Base-by-base conservation (phyloP, 2,329 filamentous ascomycete species). In the Cordyceps tenuipes region DNA sequence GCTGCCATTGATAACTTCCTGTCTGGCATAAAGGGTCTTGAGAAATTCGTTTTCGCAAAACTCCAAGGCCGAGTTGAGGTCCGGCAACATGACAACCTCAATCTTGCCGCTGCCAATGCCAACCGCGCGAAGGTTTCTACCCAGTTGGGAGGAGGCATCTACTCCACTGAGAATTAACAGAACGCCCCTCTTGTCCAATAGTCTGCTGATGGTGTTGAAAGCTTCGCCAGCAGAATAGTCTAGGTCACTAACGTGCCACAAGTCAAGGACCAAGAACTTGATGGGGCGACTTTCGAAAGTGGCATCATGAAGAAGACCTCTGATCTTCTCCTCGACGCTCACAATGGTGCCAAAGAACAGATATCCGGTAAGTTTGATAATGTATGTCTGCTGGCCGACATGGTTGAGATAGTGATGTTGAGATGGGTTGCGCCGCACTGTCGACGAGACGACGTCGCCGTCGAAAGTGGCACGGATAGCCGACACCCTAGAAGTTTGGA, bases 311-410 rank as follows among this genome's bases (percentile, higher is more conserved):
- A 97, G 86, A 36, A 97, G 76, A 4, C 81, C 84, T 23, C 92
- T 84, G 63, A 97, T 92, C 64, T 88, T 88, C 63, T 90, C 89
- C 72, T 99, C 94, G 0, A 99, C 93, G 52, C 90, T 91, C 57
- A 97, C 93, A 64, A 99, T 96, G 3, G 92, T 97, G 17, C 94
- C 94, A 66, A 99, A 99, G 78, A 99, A 99, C n/a, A 99, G 82
- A 69, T 93, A 97, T 0, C 94, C 93, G 0, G 89, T 88, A 17
- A 99, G 81, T 72, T 97, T 97, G 68, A 96, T 88, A 54, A 97
- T 86, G 61, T 90, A 88, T 39, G 95, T 94, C 70, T 99, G 94
- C 36, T 84, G 82, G 3, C 93, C 92, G 17, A 94, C 92, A 64
- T 93, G 83, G 62, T 87, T 86, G 4, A 99, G 78, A 69, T 94